These are phyloP conservation scores for Edaphochlamys debaryana DNA, from an alignment of 139 green algal species.

Conservation along the genomic window DNA sequence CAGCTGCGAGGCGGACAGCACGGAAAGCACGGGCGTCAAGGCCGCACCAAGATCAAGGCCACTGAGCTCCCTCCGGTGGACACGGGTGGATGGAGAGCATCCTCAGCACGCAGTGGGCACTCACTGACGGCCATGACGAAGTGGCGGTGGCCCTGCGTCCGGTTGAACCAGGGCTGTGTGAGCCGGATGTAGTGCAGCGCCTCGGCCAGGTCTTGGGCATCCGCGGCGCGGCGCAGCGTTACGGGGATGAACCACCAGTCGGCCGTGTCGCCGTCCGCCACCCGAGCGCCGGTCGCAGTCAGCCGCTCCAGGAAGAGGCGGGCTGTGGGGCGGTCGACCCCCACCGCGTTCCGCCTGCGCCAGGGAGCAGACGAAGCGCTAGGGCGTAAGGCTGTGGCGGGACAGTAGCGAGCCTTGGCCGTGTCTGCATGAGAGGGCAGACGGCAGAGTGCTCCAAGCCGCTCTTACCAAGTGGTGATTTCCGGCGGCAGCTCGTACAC, in stretches of 20 bases:
- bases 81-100: too few species aligned
- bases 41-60: too few species aligned
- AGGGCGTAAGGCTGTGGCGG: too few species aligned
- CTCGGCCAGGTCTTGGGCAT: background rate
- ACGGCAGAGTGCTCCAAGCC: too few species aligned
- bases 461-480: conserved; percentile 26
- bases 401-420: too few species aligned
- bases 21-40: too few species aligned
- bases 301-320: conserved; percentile 40
- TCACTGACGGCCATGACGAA: conserved; percentile 41
- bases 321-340: conserved; percentile 42
- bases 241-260: conserved; percentile 57
- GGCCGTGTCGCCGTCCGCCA: conserved; percentile 34
- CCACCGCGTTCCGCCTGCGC: conserved; percentile 40
- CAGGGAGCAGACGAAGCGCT: background rate
- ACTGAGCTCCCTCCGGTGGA: too few species aligned
- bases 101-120: too few species aligned
- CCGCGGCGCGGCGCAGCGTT: background rate
- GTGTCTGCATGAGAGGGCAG: too few species aligned
- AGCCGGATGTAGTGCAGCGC: conserved; percentile 30
- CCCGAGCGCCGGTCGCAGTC: conserved; percentile 34
- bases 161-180: conserved; percentile 32
- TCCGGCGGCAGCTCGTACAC: conserved; percentile 50
- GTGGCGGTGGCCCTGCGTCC: conserved; percentile 17
- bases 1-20: too few species aligned